Evolutionary conservation across 2,329 filamentous ascomycete species (phyloP).

Genomic region (Colletotrichum sansevieriae): DNA sequence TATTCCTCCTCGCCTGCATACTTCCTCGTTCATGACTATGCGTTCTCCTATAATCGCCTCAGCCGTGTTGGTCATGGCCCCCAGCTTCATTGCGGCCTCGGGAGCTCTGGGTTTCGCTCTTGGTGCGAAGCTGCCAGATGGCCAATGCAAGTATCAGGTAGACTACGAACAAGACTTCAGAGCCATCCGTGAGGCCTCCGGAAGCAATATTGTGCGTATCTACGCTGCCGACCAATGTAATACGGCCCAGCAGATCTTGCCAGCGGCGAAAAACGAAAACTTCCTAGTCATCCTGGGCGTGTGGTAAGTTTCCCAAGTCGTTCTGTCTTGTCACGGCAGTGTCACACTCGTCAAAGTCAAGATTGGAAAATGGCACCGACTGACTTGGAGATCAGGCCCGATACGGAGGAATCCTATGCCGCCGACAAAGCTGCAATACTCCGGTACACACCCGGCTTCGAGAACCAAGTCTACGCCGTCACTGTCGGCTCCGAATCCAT

Average conservation of each 20-base stretch:
- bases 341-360: background rate
- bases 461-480: constrained; percentile 74
- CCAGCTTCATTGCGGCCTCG: constrained; percentile 55
- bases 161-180: constrained; percentile 78
- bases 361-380: background rate
- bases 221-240: constrained; percentile 78
- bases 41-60: constrained; percentile 13
- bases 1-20: background rate
- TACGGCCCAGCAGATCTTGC: constrained; percentile 71
- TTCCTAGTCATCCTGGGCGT: constrained; percentile 79
- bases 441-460: constrained; percentile 60
- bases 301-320: constrained; percentile 64
- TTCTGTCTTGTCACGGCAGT: background rate
- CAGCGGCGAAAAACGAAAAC: constrained; percentile 73
- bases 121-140: constrained; percentile 72
- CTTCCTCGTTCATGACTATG: background rate
- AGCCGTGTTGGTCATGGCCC: constrained; percentile 41
- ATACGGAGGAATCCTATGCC: constrained; percentile 71
- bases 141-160: constrained; percentile 69
- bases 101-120: constrained; percentile 72
- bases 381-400: constrained; percentile 60
- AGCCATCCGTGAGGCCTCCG: constrained; percentile 64
- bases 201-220: constrained; percentile 70
- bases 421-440: constrained; percentile 67
- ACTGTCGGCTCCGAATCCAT: constrained; percentile 79